phyloP scores from a whole-genome alignment of 805 yeast species.

The Cyberlindnera japonica region DNA sequence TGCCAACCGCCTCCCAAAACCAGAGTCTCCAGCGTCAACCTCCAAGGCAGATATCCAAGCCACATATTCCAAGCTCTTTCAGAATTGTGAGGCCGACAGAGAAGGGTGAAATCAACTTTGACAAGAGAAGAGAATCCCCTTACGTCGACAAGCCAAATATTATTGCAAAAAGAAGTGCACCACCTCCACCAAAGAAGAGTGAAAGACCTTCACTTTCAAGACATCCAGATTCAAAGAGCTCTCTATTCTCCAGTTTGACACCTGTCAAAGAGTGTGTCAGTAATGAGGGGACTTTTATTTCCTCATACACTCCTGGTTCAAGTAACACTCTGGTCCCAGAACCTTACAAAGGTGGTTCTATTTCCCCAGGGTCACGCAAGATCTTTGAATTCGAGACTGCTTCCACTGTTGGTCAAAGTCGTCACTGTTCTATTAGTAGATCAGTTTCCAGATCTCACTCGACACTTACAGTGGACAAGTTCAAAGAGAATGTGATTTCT shows the following conservation, averaged over 20 bases:
- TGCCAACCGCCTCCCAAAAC: too few species aligned
- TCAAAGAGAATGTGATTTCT: slow-evolving; percentile 65
- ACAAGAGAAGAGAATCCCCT: slow-evolving; percentile 73
- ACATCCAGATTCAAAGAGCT: slow-evolving; percentile 6
- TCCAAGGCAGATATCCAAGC: slow-evolving; percentile 5
- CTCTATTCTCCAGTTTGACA: slow-evolving; percentile 12
- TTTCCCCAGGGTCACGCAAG: slow-evolving; percentile 24
- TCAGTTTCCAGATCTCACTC: slow-evolving; percentile 11
- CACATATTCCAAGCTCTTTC: slow-evolving; percentile 43
- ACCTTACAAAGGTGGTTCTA: slow-evolving; percentile 32
- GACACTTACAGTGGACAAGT: slow-evolving; percentile 41
- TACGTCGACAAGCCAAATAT: slow-evolving; percentile 50
- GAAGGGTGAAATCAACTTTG: slow-evolving; percentile 77
- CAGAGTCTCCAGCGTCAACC: slow-evolving; percentile 13
- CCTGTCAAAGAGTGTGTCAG: slow-evolving; percentile 25
- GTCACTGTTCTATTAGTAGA: slow-evolving; percentile 3
- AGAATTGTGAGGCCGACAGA: slow-evolving; percentile 60
- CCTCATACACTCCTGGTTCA: slow-evolving; percentile 41
- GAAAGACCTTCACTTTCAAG: slow-evolving; percentile 10
- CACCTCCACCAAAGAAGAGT: slow-evolving; percentile 54
- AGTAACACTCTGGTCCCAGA: slow-evolving; percentile 41
- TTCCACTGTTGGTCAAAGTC: not conserved
- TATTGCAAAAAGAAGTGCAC: slow-evolving; percentile 68
- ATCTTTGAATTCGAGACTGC: slow-evolving; percentile 9
- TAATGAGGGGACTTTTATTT: slow-evolving; percentile 27